Evolutionary conservation across 2,329 filamentous ascomycete species (phyloP), one percentile per base, ranked within the genome.

Genomic region (Aspergillus hiratsukae): DNA sequence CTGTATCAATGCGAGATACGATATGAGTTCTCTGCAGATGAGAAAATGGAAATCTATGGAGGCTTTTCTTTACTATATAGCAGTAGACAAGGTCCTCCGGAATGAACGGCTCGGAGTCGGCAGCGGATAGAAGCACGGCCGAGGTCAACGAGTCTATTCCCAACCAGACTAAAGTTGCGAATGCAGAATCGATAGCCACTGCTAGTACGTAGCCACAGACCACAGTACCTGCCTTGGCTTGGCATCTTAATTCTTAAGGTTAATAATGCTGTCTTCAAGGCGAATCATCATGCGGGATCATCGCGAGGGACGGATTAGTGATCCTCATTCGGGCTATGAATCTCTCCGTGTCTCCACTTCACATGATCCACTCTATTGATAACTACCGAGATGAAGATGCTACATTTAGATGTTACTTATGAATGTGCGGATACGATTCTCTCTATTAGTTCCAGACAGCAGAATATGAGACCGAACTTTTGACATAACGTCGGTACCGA

Each of bases 21-120:
- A 48, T 25, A n/a, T n/a, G n/a, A n/a, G n/a, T n/a, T n/a, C 7
- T 28, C 46, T 23, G 9, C 4, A 45, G 41, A 31, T 19, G 11
- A 49, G 27, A 51, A 37, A 64, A 40, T 52, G 14, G 3, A 14
- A 41, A 23, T 25, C 4, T n/a, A n/a, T n/a, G 43, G n/a, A 27
- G 9, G 10, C 21, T 21, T 21, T 45, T 3, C 9, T n/a, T 14
- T 4, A 41, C 40, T n/a, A 21, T 11, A 45, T 11, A 45, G 2
- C 8, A 17, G 21, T 5, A 45, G 11, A 5, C 3, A 23, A 23
- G 23, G 23, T 14, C 1, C 11, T 14, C 29, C 11, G 29, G 4
- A 31, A 31, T 37, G 31, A 37, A 37, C 14, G 31, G 31, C 19
- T 23, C 41, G n/a, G n/a, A n/a, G n/a, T n/a, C n/a, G n/a, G 41